Base-by-base conservation (phyloP, 148 eudicot species). In the Cornus kousa region DNA sequence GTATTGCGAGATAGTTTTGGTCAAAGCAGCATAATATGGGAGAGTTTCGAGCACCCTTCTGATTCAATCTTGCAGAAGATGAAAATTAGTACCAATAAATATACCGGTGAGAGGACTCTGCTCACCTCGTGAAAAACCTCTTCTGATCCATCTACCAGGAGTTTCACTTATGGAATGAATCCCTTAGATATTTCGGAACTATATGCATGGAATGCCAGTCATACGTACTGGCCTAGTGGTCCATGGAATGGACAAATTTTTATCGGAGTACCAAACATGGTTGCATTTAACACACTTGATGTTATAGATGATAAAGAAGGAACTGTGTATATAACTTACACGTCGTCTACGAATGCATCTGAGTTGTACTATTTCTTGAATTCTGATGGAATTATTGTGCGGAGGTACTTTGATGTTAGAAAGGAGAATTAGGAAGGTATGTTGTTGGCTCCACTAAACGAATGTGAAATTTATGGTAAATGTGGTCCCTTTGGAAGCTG, bases 41-140 rank as follows among this genome's bases (percentile, higher is more conserved):
- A 86, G 50, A 86, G 86, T 67, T 84, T 86, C 68, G 57, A 66
- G 12, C 64, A 86, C 35, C 87, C 86, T 1, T 64, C 87, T 4
- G 82, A 88, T 59, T 28, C 28, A 28, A 28, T 28, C 28, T 28
- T 28, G 28, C 28, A 28, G 28, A 28, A 28, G 28, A 28, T 39
- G 85, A 73, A 31, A n/a, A 17, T 88, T n/a, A 57, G 73, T 5
- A 40, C 76, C 7, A 32, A 82, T 39, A 33, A 37, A 0, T 77
- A 55, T 20, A 74, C 72, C 0, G 33, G 39, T 11, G 60, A 62
- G 43, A 74, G 1, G 43, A 67, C 20, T 48, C 53, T 33, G 66
- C 24, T 79, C 22, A 71, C 31, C 12, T 83, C 85, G 10, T 85
- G 87, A 86, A 82, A 48, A 78, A 82, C 62, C 71, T 78, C 32